These are phyloP conservation scores for Eragrostis curvula DNA, from an alignment of 176 grass and related monocot genomes.

Conservation along the genomic window DNA sequence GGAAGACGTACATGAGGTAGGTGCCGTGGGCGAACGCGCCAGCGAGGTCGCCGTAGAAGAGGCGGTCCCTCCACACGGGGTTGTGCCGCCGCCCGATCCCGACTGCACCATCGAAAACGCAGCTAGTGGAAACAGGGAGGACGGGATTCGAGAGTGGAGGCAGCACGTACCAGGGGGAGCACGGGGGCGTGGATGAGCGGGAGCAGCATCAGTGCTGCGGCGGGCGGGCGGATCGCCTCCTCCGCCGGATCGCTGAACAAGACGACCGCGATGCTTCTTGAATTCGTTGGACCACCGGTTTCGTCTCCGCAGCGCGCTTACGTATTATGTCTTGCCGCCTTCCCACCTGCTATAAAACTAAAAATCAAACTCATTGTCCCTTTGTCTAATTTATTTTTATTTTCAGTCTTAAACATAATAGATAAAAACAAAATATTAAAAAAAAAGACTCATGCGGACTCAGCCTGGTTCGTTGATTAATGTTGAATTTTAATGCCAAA, in stretches of 20 bases:
- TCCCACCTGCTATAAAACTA: background rate
- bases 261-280: conserved; percentile 30
- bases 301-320: background rate
- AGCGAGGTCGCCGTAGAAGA: conserved; percentile 91
- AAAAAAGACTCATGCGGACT: no score
- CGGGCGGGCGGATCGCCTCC: conserved; percentile 45
- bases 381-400: no score
- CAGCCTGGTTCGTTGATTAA: no score
- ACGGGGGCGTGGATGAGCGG: conserved; percentile 86
- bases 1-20: conserved; percentile 82
- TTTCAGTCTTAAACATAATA: no score
- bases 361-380: no score
- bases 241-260: conserved; percentile 54
- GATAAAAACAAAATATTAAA: no score
- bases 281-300: background rate
- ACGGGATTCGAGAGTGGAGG: background rate
- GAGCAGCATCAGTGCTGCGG: conserved; percentile 68
- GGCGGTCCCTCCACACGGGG: conserved; percentile 78
- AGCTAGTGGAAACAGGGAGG: background rate
- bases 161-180: conserved; percentile 74
- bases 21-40: conserved; percentile 84
- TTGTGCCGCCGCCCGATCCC: conserved; percentile 86
- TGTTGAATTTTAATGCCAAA: no score
- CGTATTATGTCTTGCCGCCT: background rate
- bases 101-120: conserved; percentile 58